Base-by-base conservation (phyloP, 495 filamentous ascomycete species). In the Penicillium samsonianum region DNA sequence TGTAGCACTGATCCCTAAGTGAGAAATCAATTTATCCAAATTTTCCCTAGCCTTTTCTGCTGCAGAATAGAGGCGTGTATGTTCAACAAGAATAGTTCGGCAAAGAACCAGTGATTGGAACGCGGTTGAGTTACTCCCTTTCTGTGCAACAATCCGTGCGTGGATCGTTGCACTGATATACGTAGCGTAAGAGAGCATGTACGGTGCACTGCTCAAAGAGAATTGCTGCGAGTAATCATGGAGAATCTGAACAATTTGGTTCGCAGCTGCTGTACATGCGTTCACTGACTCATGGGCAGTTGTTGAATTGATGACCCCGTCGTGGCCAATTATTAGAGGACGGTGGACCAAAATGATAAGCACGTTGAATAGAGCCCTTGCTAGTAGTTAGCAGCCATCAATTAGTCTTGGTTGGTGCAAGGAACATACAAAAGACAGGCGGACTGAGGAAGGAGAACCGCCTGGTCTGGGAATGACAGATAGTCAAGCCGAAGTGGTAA, bases 131-230 rank as follows among this genome's bases (percentile, higher is more conserved):
- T 50, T 58, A 4, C 53, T 57, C 22, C 67, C 64, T 33, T 67
- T 69, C 14, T 67, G 67, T 5, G 67, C 67, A 10, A 63, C 67
- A 10, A 73, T 65, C 3, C 66, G 59, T 5, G 65, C 70, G 44
- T 73, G 68, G 23, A 73, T 71, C 1, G 68, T 73, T 22, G 70
- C 70, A 40, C 65, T 66, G 49, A 73, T 69, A 38, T 73, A 73
- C 0, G 70, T 73, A 0, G 70, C 66, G 43, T 73, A 73, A 1
- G 70, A 73, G 0, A 73, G 58, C 60, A 73, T 62, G 51, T 71
- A 73, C 2, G 70, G 70, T 10, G 70, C 68, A 4, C 57, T 64
- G 25, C 52, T 58, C 25, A 71, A 60, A 12, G 67, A 62, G 37
- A 67, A 71, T 19, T 65, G 57, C 25, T 59, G 53, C 5, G 65